These are phyloP conservation scores for Aspergillus cejpii DNA, from an alignment of 2,329 filamentous ascomycete genomes.

Conservation along the genomic window DNA sequence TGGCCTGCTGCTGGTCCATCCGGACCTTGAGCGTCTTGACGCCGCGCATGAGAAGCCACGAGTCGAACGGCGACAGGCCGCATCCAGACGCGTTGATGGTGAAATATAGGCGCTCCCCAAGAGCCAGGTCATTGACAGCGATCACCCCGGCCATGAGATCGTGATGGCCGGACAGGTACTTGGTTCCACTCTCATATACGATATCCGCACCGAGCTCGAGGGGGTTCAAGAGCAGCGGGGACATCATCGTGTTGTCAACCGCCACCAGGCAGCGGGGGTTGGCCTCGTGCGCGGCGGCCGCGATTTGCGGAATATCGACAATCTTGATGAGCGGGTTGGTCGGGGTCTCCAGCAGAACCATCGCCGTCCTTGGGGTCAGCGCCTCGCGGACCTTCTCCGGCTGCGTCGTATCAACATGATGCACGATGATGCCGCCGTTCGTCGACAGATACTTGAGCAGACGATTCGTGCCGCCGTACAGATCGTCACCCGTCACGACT, in stretches of 20 bases:
- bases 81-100: constrained; percentile 96
- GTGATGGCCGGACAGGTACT: constrained; percentile 96
- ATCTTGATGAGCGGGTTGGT: constrained; percentile 99
- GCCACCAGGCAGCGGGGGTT: constrained; percentile 76
- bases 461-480: constrained; percentile 93
- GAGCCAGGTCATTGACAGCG: constrained; percentile 71
- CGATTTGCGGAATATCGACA: constrained; percentile 79
- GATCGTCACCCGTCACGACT: constrained; percentile 91
- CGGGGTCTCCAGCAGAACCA: constrained; percentile 93
- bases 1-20: constrained; percentile 97
- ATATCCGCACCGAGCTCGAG: constrained; percentile 92
- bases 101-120: constrained; percentile 90
- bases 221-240: constrained; percentile 86
- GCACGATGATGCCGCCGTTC: constrained; percentile 85
- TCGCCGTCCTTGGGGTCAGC: constrained; percentile 73
- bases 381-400: constrained; percentile 62
- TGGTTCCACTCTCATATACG: constrained; percentile 95
- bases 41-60: constrained; percentile 88
- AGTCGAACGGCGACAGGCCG: constrained; percentile 89
- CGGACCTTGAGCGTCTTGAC: constrained; percentile 95
- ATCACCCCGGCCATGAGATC: constrained; percentile 98
- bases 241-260: constrained; percentile 99
- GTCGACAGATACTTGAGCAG: constrained; percentile 85
- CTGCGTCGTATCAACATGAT: constrained; percentile 90
- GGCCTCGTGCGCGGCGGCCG: constrained; percentile 65